Evolutionary conservation across 2,329 filamentous ascomycete genomes (phyloP).

Genomic region (Trichoderma sp.): DNA sequence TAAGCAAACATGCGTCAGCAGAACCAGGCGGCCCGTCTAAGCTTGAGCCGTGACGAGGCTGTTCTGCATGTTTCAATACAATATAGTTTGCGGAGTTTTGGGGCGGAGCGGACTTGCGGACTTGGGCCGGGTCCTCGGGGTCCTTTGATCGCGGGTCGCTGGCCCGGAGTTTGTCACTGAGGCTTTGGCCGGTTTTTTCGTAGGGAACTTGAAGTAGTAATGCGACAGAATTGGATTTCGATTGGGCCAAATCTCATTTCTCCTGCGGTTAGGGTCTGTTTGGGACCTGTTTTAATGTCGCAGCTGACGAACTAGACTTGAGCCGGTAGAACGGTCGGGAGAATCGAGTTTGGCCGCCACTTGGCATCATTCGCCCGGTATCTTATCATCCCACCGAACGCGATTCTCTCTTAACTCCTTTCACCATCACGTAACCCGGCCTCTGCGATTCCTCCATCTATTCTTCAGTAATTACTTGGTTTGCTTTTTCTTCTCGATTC

Average conservation of each 20-base stretch:
- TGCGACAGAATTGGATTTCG: neutral
- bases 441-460: neutral
- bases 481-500: neutral
- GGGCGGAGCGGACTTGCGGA: slow-evolving; percentile 28
- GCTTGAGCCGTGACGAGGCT: neutral
- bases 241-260: neutral
- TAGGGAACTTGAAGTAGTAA: neutral
- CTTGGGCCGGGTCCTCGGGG: slow-evolving; percentile 17
- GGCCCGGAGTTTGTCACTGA: neutral
- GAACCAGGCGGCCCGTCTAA: neutral
- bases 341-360: neutral
- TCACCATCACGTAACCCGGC: neutral
- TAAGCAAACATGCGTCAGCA: neutral
- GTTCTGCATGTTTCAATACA: too few species aligned
- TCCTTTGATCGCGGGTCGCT: neutral
- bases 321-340: neutral
- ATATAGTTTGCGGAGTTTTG: slow-evolving; percentile 27
- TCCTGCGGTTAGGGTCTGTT: neutral
- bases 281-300: neutral
- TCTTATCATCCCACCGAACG: slow-evolving; percentile 8
- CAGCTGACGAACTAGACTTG: neutral
- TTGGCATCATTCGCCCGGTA: neutral
- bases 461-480: neutral
- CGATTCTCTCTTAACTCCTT: slow-evolving; percentile 6
- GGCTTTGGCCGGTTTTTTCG: neutral